Evolutionary conservation across 1,284 basidiomycete genomes (phyloP), one percentile per base, ranked within the genome.

Genomic region (Tilletia horrida): DNA sequence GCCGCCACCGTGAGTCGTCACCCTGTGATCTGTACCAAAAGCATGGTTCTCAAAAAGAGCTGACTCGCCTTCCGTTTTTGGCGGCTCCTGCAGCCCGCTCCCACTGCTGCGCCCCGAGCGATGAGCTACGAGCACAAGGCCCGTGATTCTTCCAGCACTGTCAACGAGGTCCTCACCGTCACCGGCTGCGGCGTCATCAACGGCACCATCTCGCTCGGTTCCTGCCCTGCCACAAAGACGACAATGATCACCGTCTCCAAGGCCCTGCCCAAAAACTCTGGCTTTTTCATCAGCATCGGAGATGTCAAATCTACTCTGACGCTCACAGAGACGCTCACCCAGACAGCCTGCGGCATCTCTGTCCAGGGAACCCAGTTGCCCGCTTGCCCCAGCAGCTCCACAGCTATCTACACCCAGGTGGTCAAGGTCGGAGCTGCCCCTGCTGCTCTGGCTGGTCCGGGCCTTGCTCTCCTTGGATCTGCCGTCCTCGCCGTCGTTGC

Each of bases 381-480:
- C 27, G 16, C 18, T 6, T 52, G 50, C 23, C 50, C 50, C 4
- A 21, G 27, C 23, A 52, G 50, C 50, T 52, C 50, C 7, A 14
- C 21, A 7, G 50, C 23, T 27, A 27, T 27, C 6, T 52, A 23
- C 21, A 52, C 50, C 16, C 50, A 52, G 25, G 23, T 23, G 50
- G 50, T 52, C 23, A 27, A 25, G 21, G 23, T 27, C 21, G 50
- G 50, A 4, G 50, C 50, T 14, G 50, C 50, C 27, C 11, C 50
- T 27, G 50, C 50, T 25, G 13, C 50, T 27, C 50, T 52, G 16
- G 50, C 50, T 27, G 50, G 50, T 27, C 50, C 50, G 11, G 50
- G 50, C 25, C 50, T 52, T 27, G 50, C 50, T 52, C 50, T 52
- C 50, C 50, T 52, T 27, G 50, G 50, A 16, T 52, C 50, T 16